Evolutionary conservation across 306 rosid species (phyloP).

Genomic region (Inga laurina): DNA sequence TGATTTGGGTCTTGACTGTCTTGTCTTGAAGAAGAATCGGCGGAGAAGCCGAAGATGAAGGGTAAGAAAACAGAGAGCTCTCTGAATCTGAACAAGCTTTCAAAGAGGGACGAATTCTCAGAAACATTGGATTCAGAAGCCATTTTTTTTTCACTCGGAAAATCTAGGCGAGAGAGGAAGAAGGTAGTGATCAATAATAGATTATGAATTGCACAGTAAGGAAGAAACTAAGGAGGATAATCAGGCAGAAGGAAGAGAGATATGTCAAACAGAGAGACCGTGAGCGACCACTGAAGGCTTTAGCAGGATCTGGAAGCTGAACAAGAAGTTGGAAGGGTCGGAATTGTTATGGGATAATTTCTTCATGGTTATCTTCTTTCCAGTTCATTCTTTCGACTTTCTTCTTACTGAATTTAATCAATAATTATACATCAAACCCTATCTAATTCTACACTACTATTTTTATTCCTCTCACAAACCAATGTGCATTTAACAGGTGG

Average conservation of each 20-base stretch:
- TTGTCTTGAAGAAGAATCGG: background rate
- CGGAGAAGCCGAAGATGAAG: constrained; percentile 56
- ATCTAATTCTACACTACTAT: background rate
- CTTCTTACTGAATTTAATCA: background rate
- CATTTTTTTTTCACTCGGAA: constrained; percentile 26
- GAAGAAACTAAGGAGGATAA: background rate
- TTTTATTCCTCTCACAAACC: background rate
- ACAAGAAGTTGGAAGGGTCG: background rate
- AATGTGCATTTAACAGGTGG: background rate
- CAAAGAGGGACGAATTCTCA: constrained; percentile 47
- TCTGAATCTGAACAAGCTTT: constrained; percentile 38
- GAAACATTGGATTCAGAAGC: constrained; percentile 53
- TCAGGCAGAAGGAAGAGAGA: background rate
- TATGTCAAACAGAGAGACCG: background rate
- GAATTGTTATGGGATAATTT: background rate
- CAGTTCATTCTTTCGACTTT: background rate
- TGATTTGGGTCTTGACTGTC: constrained; percentile 28
- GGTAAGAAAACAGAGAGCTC: constrained; percentile 62
- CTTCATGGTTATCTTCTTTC: background rate
- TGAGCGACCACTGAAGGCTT: constrained; percentile 23
- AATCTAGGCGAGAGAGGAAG: background rate
- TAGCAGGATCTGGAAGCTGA: constrained; percentile 50
- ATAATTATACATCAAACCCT: background rate
- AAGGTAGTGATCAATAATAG: background rate
- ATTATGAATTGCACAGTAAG: background rate